Evolutionary conservation across 2,329 filamentous ascomycete species (phyloP).

Genomic region (Diatrype stigma): DNA sequence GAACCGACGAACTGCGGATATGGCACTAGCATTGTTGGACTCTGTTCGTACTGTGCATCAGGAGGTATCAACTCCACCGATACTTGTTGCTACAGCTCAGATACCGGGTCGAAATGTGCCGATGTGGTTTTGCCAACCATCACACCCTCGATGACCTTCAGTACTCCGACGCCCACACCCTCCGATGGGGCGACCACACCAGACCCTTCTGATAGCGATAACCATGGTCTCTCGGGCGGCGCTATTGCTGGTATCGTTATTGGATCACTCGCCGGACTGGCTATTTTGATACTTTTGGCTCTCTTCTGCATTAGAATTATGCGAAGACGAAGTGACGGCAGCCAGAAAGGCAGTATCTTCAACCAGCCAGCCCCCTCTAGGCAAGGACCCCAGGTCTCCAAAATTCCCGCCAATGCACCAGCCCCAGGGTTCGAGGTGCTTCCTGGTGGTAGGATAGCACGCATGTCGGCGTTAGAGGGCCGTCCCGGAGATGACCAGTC

Average conservation of each 20-base stretch:
- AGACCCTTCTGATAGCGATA: conserved; percentile 23
- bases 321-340: conserved; percentile 45
- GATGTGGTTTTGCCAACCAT: conserved; percentile 76
- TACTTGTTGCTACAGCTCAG: conserved; percentile 84
- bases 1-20: conserved; percentile 88
- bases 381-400: conserved; percentile 40
- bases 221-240: conserved; percentile 64
- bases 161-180: conserved; percentile 45
- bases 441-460: conserved; percentile 83
- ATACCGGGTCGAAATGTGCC: conserved; percentile 68
- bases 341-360: conserved; percentile 70
- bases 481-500: conserved; percentile 60
- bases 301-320: conserved; percentile 59
- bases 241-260: conserved; percentile 88
- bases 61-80: conserved; percentile 90
- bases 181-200: conserved; percentile 26
- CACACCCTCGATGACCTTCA: conserved; percentile 62
- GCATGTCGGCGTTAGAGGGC: conserved; percentile 91
- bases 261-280: conserved; percentile 68
- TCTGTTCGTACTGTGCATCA: conserved; percentile 82
- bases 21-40: conserved; percentile 62
- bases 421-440: conserved; percentile 66
- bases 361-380: conserved; percentile 82
- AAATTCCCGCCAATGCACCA: conserved; percentile 24
- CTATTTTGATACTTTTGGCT: conserved; percentile 64